Evolutionary conservation across 2,329 filamentous ascomycete genomes (phyloP).

Genomic region (Aspergillus sclerotialis): DNA sequence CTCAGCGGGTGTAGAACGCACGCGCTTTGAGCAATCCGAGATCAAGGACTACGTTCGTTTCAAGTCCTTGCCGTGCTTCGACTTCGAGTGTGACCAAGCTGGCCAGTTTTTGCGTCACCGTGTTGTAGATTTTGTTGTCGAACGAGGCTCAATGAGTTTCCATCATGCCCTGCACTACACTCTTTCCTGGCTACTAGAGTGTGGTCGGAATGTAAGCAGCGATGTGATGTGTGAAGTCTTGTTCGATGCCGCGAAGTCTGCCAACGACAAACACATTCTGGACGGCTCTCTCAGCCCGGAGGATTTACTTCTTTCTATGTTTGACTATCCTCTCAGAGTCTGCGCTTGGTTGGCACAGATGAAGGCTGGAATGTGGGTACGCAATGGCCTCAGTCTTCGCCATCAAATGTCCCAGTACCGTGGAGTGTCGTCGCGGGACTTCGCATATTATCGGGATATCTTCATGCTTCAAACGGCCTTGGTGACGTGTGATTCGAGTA

Average conservation of each 20-base stretch:
- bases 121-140: slow-evolving; percentile 81
- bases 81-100: slow-evolving; percentile 57
- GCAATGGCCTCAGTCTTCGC: slow-evolving; percentile 89
- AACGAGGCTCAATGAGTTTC: slow-evolving; percentile 88
- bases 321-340: slow-evolving; percentile 88
- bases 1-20: slow-evolving; percentile 80
- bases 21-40: slow-evolving; percentile 77
- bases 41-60: slow-evolving; percentile 81
- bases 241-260: slow-evolving; percentile 58
- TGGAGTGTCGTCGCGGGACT: slow-evolving; percentile 80
- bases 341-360: slow-evolving; percentile 97
- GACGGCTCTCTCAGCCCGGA: slow-evolving; percentile 54
- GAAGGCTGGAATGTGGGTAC: slow-evolving; percentile 97
- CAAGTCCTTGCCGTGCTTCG: slow-evolving; percentile 68
- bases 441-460: slow-evolving; percentile 89
- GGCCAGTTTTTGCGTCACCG: slow-evolving; percentile 49
- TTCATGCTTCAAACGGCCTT: slow-evolving; percentile 88
- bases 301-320: slow-evolving; percentile 76
- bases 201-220: slow-evolving; percentile 66
- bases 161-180: slow-evolving; percentile 96
- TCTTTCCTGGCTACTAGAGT: slow-evolving; percentile 90
- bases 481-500: slow-evolving; percentile 73
- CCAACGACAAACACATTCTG: slow-evolving; percentile 49
- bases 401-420: slow-evolving; percentile 94
- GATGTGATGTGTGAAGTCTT: slow-evolving; percentile 63